A percentile compares a stretch with the other conserved stretches of the same genome.
Evolutionary conservation across 345 rosid species (phyloP).

Genomic region (Reutealis trisperma): DNA sequence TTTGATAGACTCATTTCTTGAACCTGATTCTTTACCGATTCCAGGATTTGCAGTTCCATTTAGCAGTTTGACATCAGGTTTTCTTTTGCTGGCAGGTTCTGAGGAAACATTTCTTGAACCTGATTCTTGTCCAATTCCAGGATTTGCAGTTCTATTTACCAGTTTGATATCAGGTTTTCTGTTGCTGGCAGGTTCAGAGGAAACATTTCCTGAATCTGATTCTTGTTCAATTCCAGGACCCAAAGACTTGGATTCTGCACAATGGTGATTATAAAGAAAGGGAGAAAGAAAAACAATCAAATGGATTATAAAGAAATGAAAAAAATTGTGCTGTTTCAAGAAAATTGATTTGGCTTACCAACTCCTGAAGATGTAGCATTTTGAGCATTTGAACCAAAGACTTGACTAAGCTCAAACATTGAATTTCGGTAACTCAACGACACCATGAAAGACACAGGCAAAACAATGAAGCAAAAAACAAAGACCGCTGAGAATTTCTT

Average conservation of each 20-base stretch:
- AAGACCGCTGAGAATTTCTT: background rate
- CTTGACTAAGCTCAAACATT: background rate
- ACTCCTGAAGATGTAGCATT: background rate
- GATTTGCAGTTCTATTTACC: background rate
- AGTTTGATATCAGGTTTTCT: no score
- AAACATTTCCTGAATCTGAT: background rate
- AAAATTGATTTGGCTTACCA: background rate
- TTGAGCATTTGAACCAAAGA: background rate
- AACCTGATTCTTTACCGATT: background rate
- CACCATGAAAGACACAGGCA: constrained; percentile 6
- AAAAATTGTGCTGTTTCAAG: background rate
- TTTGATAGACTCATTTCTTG: background rate
- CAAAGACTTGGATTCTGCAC: background rate
- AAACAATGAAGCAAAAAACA: background rate
- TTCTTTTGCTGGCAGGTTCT: background rate
- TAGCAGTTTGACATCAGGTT: background rate
- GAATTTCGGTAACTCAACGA: background rate
- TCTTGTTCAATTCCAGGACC: background rate
- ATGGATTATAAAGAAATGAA: background rate
- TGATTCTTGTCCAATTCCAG: background rate
- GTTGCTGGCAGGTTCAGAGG: background rate
- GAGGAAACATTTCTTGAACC: background rate
- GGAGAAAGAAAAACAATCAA: background rate
- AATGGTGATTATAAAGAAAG: no score
- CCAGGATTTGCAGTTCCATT: background rate